Evolutionary conservation across 805 yeast species (phyloP), one percentile per base, ranked within the genome.

Genomic region (Wickerhamiella kurtzmanii): DNA sequence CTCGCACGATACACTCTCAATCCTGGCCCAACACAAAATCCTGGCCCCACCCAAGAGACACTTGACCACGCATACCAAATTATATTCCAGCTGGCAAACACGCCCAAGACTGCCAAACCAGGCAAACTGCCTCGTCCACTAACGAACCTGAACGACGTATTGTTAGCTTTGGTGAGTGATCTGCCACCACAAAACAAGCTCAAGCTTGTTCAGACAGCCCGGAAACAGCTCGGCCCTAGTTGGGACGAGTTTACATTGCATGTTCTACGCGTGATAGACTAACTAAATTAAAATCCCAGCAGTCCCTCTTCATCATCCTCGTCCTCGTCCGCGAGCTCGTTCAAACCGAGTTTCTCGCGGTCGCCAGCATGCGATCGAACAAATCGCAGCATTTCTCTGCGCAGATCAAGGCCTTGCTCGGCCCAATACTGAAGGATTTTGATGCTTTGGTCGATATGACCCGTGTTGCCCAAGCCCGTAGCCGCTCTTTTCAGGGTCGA

Each of bases 291-390:
- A n/a, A 43, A 44, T 20, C 48, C 49, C n/a, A 45, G 35, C 2
- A 48, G 20, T 13, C 21, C 32, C 42, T 57, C 59, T 15, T 18
- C 38, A 17, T 38, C 41, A 9, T 38, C 41, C 35, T 55, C 59
- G 19, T 56, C 60, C 11, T 25, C 32, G 35, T 57, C 60, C 35
- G 56, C 59, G 28, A 55, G 59, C 21, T 53, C 51, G 39, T 44
- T 49, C 47, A 54, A 47, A 32, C 41, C 44, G 20, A 51, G 46
- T 44, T 55, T 59, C 44, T 52, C 53, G 2, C 21, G 11, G 13
- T 56, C 40, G 8, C 55, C 58, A 8, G 56, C 55, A 3, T 41
- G 46, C 22, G 37, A 35, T n/a, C 49, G 51, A 2, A 56, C 43
- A 15, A 44, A 43, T 11, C 40, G 47, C 28, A 50, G 48, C 16